A percentile compares a stretch with the other conserved stretches of the same genome.
Evolutionary conservation across 1,284 basidiomycete species (phyloP).

Genomic region (Rhizoctonia solani): DNA sequence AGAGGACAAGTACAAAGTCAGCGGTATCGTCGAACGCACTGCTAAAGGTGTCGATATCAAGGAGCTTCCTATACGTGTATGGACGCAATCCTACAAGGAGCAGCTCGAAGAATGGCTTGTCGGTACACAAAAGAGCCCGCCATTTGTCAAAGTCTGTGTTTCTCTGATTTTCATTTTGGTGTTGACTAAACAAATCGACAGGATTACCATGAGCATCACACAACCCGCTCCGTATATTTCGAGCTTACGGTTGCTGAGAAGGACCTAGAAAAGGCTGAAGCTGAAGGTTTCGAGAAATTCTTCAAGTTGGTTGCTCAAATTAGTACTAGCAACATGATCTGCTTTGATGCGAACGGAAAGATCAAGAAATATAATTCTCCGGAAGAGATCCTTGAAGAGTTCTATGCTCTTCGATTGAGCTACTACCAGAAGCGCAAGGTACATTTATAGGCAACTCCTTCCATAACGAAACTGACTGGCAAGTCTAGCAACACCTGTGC

Average conservation of each 20-base stretch:
- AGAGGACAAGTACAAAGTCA: conserved; percentile 87
- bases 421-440: conserved; percentile 97
- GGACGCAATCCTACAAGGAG: conserved; percentile 93
- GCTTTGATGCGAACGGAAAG: conserved; percentile 95
- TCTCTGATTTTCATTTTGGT: conserved; percentile 12
- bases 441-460: conserved; percentile 38
- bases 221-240: conserved; percentile 92
- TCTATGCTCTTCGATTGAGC: conserved; percentile 86
- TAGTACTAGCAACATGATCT: conserved; percentile 96
- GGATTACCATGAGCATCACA: conserved; percentile 97
- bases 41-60: conserved; percentile 92
- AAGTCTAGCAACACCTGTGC: conserved; percentile 78
- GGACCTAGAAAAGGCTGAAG: conserved; percentile 80
- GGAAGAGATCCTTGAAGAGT: conserved; percentile 93
- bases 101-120: conserved; percentile 74
- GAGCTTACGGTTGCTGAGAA: conserved; percentile 80
- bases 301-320: conserved; percentile 89
- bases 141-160: conserved; percentile 62
- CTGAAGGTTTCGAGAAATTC: conserved; percentile 85
- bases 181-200: conserved; percentile 44
- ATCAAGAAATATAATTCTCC: conserved; percentile 92
- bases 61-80: conserved; percentile 93
- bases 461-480: neutral
- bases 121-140: conserved; percentile 63
- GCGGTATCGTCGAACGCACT: conserved; percentile 75